These are phyloP conservation scores for Bothriochloa decipiens DNA, from an alignment of 176 grass and related monocot species.

Conservation along the genomic window DNA sequence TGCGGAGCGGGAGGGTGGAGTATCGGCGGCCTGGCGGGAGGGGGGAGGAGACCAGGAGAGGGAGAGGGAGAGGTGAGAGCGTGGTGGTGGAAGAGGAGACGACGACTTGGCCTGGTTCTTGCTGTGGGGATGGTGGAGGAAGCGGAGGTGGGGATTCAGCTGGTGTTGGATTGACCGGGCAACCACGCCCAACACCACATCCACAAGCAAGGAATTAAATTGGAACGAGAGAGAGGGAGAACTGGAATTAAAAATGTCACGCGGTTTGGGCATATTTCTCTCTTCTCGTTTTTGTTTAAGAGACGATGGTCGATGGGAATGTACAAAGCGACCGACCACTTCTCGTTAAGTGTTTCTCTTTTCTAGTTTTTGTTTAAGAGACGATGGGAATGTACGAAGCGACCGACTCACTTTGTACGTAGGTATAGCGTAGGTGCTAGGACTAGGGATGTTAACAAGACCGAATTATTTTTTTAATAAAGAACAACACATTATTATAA, in stretches of 20 bases:
- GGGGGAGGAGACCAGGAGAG: neutral
- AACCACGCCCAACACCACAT: neutral
- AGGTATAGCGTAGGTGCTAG: too few relatives aligned
- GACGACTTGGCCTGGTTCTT: conserved; percentile 22
- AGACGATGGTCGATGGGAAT: neutral
- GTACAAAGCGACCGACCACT: neutral
- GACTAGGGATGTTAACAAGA: too few relatives aligned
- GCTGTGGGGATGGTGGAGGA: neutral
- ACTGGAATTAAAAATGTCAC: conserved; percentile 6
- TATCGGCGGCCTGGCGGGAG: neutral
- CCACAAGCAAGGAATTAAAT: neutral
- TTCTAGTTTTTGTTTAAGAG: neutral
- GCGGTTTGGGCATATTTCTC: conserved; percentile 23
- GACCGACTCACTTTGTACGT: too few relatives aligned
- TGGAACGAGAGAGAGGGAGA: neutral
- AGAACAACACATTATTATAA: too few relatives aligned
- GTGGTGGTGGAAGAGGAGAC: neutral
- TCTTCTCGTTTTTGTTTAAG: neutral
- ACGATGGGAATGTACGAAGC: neutral
- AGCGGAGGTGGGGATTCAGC: neutral
- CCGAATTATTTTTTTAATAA: too few relatives aligned
- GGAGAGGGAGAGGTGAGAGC: too few relatives aligned
- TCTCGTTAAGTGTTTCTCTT: too few relatives aligned
- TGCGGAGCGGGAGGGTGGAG: neutral
- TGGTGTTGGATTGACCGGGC: conserved; percentile 41